These are phyloP conservation scores for Aristolochia contorta DNA, from an alignment of 164 flowering plant genomes.

Conservation along the genomic window DNA sequence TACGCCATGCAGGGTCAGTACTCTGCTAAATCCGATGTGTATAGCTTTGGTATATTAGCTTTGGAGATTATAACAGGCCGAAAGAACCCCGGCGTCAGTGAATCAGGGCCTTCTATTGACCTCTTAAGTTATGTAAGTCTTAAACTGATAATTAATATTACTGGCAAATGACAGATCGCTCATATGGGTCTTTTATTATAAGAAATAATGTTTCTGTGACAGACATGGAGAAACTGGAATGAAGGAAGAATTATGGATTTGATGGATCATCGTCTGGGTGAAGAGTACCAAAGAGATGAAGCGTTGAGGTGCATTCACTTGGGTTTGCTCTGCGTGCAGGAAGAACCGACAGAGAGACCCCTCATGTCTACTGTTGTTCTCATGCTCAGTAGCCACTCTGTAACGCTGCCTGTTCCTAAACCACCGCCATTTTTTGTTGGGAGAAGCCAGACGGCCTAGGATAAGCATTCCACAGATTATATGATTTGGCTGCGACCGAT, in stretches of 20 bases:
- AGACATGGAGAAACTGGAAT: constrained; percentile 10
- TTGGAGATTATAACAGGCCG: constrained; percentile 10
- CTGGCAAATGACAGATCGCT: no score
- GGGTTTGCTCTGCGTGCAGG: constrained; percentile 37
- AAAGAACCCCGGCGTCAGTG: background rate
- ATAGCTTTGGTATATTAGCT: constrained; percentile 11
- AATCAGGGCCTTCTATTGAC: background rate
- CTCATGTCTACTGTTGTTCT: constrained; percentile 30
- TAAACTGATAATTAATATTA: background rate
- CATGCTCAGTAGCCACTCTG: constrained; percentile 31
- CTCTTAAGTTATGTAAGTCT: constrained; percentile 3
- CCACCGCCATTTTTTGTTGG: constrained; percentile 26
- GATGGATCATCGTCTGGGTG: constrained; percentile 17
- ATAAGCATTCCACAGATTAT: background rate
- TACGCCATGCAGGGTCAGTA: constrained; percentile 1
- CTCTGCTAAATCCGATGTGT: background rate
- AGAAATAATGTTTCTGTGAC: background rate
- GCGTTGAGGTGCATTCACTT: constrained; percentile 35
- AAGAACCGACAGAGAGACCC: constrained; percentile 27
- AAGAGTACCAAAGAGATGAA: constrained; percentile 12
- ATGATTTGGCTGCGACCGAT: no score
- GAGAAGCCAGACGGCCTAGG: background rate
- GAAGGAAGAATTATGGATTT: constrained; percentile 1
- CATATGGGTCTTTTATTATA: no score
- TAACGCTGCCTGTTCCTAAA: constrained; percentile 24